Conservation (phyloP, 148 eudicot genomes). For the Oxyria digyna region DNA sequence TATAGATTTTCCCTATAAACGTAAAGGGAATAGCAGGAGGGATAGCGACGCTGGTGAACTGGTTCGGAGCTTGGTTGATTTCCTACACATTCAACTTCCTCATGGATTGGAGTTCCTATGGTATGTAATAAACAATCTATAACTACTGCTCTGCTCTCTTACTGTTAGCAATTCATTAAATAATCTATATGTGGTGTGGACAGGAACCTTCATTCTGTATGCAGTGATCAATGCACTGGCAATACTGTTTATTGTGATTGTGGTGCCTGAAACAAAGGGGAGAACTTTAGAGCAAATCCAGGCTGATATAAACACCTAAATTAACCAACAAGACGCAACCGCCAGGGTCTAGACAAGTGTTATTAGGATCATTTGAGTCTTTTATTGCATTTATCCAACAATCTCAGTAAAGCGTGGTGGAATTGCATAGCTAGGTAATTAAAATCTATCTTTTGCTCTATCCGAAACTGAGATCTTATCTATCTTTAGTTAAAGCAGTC, state of each 20-base stretch:
- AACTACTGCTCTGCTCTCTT: background rate
- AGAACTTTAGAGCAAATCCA: slow-evolving; percentile 77
- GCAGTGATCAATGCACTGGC: slow-evolving; percentile 49
- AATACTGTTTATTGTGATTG: slow-evolving; percentile 40
- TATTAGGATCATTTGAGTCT: background rate
- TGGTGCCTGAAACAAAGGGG: slow-evolving; percentile 93
- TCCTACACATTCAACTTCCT: slow-evolving; percentile 83
- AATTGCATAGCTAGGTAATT: background rate
- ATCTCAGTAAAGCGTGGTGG: background rate
- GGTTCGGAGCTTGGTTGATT: slow-evolving; percentile 84
- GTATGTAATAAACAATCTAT: slow-evolving; percentile 36
- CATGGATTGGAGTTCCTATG: slow-evolving; percentile 80
- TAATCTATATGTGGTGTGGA: background rate
- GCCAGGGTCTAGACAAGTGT: background rate
- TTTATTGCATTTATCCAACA: background rate
- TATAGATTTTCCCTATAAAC: slow-evolving; percentile 79
- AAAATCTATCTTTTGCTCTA: too few species aligned
- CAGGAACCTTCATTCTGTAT: slow-evolving; percentile 73
- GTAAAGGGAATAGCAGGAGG: slow-evolving; percentile 86
- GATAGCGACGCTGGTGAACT: slow-evolving; percentile 82
- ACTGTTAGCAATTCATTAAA: background rate
- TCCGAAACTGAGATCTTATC: too few species aligned
- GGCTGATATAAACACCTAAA: slow-evolving; percentile 39
- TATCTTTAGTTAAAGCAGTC: too few species aligned
- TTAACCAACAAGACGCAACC: too few species aligned